Conservation (phyloP, 306 rosid genomes). For the Abrus precatorius region DNA sequence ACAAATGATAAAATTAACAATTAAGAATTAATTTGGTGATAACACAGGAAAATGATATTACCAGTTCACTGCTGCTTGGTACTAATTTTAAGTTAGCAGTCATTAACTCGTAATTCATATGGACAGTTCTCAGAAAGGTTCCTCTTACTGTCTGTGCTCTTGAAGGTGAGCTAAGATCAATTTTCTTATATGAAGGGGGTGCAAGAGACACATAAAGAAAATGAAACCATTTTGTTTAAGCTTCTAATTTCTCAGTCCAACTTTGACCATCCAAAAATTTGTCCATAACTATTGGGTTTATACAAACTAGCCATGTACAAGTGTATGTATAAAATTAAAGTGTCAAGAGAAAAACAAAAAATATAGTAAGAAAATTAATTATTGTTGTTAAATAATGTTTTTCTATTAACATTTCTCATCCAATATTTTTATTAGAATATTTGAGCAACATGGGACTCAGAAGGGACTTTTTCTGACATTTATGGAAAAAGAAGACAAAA, state of each 20-base stretch:
- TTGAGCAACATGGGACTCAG: slow-evolving; percentile 6
- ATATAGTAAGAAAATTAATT: slow-evolving; percentile 23
- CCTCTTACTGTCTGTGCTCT: slow-evolving; percentile 7
- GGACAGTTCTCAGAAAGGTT: slow-evolving; percentile 31
- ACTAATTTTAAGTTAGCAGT: slow-evolving; percentile 10
- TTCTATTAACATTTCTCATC: slow-evolving; percentile 8
- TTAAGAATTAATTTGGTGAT: slow-evolving; percentile 22
- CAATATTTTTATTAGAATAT: neutral
- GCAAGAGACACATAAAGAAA: slow-evolving; percentile 30
- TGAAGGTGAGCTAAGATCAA: slow-evolving; percentile 21
- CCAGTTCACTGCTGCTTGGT: slow-evolving; percentile 18
- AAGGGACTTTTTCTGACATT: neutral
- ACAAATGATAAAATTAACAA: neutral
- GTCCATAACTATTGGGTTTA: slow-evolving; percentile 14
- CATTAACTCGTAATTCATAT: slow-evolving; percentile 2
- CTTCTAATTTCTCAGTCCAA: slow-evolving; percentile 1
- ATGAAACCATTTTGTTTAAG: slow-evolving; percentile 16
- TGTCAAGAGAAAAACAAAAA: slow-evolving; percentile 22
- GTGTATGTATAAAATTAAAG: neutral
- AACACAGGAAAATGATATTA: slow-evolving; percentile 13
- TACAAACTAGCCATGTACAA: slow-evolving; percentile 31
- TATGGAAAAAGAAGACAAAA: slow-evolving; percentile 37
- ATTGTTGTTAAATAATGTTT: slow-evolving; percentile 28
- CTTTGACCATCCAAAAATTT: slow-evolving; percentile 26
- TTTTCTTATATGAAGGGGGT: slow-evolving; percentile 18